Evolutionary conservation across 108 stramenopile species (phyloP).

Genomic region (Skeletonema menzelii): DNA sequence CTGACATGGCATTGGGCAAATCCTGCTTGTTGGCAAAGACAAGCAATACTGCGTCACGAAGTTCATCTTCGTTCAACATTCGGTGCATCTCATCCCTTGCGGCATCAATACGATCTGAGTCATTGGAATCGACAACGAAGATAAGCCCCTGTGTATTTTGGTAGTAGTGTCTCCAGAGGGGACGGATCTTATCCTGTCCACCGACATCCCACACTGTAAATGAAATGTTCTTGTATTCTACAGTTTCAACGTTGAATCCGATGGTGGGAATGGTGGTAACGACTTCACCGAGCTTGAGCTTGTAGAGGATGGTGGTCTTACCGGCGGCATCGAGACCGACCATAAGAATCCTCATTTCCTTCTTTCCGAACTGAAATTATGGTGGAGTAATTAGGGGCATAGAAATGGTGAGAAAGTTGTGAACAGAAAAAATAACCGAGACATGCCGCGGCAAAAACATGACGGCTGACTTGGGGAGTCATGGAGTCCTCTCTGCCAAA

Average conservation of each 20-base stretch:
- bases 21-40: slow-evolving; percentile 99
- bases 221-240: slow-evolving; percentile 95
- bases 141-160: slow-evolving; percentile 98
- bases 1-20: slow-evolving; percentile 95
- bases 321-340: slow-evolving; percentile 99
- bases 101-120: slow-evolving; percentile 94
- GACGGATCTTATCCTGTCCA: slow-evolving; percentile 98
- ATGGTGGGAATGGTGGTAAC: slow-evolving; percentile 99
- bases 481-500: not conserved
- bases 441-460: not conserved
- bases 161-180: slow-evolving; percentile 99
- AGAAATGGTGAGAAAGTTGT: not conserved
- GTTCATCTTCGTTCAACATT: slow-evolving; percentile 96
- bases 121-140: slow-evolving; percentile 98
- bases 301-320: slow-evolving; percentile 99
- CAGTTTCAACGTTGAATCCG: slow-evolving; percentile 95
- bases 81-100: slow-evolving; percentile 96
- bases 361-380: slow-evolving; percentile 89
- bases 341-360: slow-evolving; percentile 99
- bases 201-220: slow-evolving; percentile 99
- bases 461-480: not conserved
- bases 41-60: slow-evolving; percentile 91
- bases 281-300: slow-evolving; percentile 98
- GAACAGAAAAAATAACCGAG: not conserved
- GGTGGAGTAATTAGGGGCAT: not conserved